phyloP scores from a whole-genome alignment of 306 rosid species.

The Cucumis sativus region DNA sequence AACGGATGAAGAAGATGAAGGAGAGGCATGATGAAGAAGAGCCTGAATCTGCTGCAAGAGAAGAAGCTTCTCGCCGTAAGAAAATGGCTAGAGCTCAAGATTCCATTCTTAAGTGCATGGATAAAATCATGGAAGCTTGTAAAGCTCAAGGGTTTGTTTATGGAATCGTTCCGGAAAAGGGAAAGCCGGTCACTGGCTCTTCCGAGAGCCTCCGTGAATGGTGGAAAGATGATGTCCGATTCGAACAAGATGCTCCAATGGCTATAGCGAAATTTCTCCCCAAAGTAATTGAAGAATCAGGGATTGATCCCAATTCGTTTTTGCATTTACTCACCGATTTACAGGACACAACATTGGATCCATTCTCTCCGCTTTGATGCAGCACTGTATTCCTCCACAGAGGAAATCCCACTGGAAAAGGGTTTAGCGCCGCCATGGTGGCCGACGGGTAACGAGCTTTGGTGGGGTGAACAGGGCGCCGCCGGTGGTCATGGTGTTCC shows the following conservation, averaged over 20 bases:
- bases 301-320: constrained; percentile 18
- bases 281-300: background rate
- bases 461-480: constrained; percentile 57
- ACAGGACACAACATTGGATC: constrained; percentile 55
- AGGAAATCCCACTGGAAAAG: constrained; percentile 38
- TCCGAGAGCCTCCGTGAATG: constrained; percentile 45
- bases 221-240: constrained; percentile 41
- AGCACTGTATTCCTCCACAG: constrained; percentile 45
- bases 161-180: constrained; percentile 49
- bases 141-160: constrained; percentile 52
- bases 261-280: constrained; percentile 21
- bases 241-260: constrained; percentile 23
- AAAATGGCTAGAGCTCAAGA: constrained; percentile 61
- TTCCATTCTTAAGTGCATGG: constrained; percentile 47
- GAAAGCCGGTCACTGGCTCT: constrained; percentile 49
- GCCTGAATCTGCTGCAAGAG: constrained; percentile 16
- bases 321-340: constrained; percentile 35
- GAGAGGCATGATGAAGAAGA: constrained; percentile 6
- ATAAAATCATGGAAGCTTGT: constrained; percentile 56
- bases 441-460: constrained; percentile 40
- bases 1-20: constrained; percentile 30
- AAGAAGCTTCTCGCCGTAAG: constrained; percentile 42
- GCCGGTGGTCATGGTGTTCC: constrained; percentile 40
- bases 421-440: constrained; percentile 72
- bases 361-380: constrained; percentile 49